These are phyloP conservation scores for Quercus phellos DNA, from an alignment of 331 rosid species.

Conservation along the genomic window DNA sequence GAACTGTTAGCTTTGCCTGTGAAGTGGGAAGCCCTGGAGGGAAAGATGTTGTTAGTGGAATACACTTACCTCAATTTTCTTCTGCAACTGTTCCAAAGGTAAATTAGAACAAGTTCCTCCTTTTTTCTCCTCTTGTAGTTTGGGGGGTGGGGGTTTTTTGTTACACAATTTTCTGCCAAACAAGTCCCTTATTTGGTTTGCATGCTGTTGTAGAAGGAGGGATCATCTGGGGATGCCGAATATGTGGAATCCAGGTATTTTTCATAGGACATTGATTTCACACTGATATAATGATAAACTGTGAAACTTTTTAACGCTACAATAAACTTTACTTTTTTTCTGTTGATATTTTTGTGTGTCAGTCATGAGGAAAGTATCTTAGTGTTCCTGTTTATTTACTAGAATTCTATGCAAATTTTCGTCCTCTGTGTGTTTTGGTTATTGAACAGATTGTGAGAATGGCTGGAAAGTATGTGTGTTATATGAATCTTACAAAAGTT, in stretches of 20 bases:
- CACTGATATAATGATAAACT: background rate
- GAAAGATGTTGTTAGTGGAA: conserved; percentile 21
- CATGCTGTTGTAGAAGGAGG: conserved; percentile 33
- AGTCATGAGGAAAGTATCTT: background rate
- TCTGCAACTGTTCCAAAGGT: conserved; percentile 76
- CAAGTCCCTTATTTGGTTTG: background rate
- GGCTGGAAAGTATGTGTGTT: background rate
- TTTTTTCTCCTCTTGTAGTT: background rate
- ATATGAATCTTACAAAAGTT: background rate
- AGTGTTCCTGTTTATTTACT: background rate
- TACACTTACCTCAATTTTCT: conserved; percentile 63
- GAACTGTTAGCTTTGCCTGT: conserved; percentile 47
- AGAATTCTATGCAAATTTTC: background rate
- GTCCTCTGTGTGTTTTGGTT: background rate
- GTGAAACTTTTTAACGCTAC: background rate
- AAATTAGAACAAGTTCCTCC: background rate
- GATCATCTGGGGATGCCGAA: conserved; percentile 23
- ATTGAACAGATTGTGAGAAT: background rate
- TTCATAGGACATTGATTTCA: background rate
- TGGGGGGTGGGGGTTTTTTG: background rate
- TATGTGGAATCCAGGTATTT: conserved; percentile 56
- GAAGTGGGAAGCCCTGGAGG: conserved; percentile 34
- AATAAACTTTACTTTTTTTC: background rate
- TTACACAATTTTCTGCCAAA: background rate
- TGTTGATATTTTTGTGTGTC: background rate